Conservation (phyloP, 495 filamentous ascomycete species). For the Penicillium goetzii region DNA sequence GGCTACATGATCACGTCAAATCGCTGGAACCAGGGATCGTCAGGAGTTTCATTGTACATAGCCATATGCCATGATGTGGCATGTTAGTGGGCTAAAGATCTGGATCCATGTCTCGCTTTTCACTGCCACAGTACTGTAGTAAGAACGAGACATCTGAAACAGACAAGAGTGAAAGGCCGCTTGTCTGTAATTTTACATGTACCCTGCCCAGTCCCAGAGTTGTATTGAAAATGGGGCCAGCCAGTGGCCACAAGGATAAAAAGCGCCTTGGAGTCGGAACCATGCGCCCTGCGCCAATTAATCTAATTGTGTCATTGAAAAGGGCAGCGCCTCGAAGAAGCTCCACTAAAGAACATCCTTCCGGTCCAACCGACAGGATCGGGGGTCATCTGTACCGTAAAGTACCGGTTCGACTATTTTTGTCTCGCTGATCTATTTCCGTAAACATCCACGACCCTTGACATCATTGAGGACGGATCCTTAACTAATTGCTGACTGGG, state of each 20-base stretch:
- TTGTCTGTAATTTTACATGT: background rate
- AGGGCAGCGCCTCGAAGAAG: background rate
- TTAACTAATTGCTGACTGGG: background rate
- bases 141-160: background rate
- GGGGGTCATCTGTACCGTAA: background rate
- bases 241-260: background rate
- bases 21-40: background rate
- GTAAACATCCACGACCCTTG: background rate
- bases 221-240: background rate
- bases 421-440: constrained; percentile 3
- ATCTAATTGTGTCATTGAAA: background rate
- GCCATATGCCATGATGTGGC: background rate
- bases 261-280: background rate
- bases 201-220: background rate
- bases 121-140: background rate
- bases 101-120: background rate
- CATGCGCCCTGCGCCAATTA: background rate
- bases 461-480: constrained; percentile 6
- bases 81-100: background rate
- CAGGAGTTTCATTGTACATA: background rate
- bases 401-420: constrained; percentile 14
- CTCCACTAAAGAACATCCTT: constrained; percentile 1
- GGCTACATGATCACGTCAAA: constrained; percentile 9
- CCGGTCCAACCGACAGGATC: background rate
- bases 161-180: background rate